phyloP scores from a whole-genome alignment of 331 rosid genomes.

The Rhamnella rubrinervis region DNA sequence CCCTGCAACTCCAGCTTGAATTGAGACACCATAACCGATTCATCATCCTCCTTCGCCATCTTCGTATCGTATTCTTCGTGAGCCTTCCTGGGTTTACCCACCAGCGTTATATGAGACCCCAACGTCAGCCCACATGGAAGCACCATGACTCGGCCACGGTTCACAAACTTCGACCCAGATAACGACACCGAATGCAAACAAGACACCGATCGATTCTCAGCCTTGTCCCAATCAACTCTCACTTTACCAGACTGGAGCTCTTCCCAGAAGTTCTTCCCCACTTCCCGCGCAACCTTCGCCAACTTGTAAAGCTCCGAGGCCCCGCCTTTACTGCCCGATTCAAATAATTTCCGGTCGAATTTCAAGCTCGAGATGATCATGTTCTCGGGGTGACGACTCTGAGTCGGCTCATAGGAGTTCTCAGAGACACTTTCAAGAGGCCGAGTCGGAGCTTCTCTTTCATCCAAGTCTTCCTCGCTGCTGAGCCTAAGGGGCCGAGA shows the following conservation, averaged over 20 bases:
- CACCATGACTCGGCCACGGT: conserved; percentile 44
- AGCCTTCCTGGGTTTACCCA: conserved; percentile 56
- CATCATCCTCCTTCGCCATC: conserved; percentile 43
- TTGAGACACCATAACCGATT: conserved; percentile 54
- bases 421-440: conserved; percentile 51
- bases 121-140: conserved; percentile 93
- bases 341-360: conserved; percentile 44
- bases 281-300: conserved; percentile 54
- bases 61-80: conserved; percentile 45
- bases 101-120: conserved; percentile 75
- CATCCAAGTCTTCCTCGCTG: conserved; percentile 42
- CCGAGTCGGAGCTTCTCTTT: conserved; percentile 53
- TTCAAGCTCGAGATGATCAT: conserved; percentile 48
- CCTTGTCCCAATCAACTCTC: conserved; percentile 1
- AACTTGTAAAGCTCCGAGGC: conserved; percentile 49
- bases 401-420: conserved; percentile 46
- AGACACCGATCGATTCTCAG: conserved; percentile 34
- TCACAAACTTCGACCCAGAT: conserved; percentile 47
- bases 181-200: conserved; percentile 60
- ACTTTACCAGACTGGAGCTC: conserved; percentile 45
- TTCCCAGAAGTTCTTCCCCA: conserved; percentile 57
- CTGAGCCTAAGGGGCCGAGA: conserved; percentile 41
- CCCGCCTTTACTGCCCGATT: conserved; percentile 26
- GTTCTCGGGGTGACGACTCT: conserved; percentile 40
- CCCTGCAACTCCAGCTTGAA: conserved; percentile 82